These are phyloP conservation scores for Sporothrix pseudoabietina DNA, from an alignment of 2,329 filamentous ascomycete species.

Conservation along the genomic window DNA sequence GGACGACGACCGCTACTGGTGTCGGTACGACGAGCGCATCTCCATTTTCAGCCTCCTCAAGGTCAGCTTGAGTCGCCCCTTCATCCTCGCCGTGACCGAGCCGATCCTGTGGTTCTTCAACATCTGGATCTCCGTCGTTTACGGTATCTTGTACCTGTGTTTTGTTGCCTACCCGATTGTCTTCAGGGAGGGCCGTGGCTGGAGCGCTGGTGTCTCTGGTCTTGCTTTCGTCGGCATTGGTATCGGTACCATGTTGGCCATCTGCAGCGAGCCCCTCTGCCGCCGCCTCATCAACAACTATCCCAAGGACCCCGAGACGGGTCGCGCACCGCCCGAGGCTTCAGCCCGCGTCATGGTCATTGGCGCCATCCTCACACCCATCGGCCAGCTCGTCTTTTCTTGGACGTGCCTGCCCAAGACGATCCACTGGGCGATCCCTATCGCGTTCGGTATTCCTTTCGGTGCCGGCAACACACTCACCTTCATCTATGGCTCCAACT, in stretches of 20 bases:
- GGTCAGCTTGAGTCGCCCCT: conserved; percentile 74
- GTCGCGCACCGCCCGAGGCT: conserved; percentile 73
- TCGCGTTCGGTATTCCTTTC: conserved; percentile 75
- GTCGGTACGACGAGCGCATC: conserved; percentile 73
- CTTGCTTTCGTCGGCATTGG: conserved; percentile 75
- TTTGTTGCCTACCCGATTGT: conserved; percentile 90
- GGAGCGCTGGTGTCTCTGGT: conserved; percentile 71
- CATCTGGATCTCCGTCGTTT: conserved; percentile 75
- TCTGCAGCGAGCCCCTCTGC: conserved; percentile 69
- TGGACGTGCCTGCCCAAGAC: conserved; percentile 79
- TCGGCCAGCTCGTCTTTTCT: conserved; percentile 82
- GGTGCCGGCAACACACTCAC: conserved; percentile 72
- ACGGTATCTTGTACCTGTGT: conserved; percentile 81
- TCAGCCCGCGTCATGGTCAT: conserved; percentile 80
- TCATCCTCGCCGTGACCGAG: conserved; percentile 75
- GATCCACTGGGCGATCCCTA: conserved; percentile 78
- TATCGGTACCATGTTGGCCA: conserved; percentile 63
- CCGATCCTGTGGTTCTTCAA: conserved; percentile 77
- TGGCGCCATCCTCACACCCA: conserved; percentile 70
- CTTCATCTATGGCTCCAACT: conserved; percentile 79
- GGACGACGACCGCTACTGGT: conserved; percentile 74
- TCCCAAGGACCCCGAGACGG: conserved; percentile 72
- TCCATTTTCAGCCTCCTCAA: conserved; percentile 69
- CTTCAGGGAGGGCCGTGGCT: conserved; percentile 73
- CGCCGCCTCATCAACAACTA: conserved; percentile 77